Base-by-base conservation (phyloP, 208 protist genomes). In the Trypanosoma rangeli region DNA sequence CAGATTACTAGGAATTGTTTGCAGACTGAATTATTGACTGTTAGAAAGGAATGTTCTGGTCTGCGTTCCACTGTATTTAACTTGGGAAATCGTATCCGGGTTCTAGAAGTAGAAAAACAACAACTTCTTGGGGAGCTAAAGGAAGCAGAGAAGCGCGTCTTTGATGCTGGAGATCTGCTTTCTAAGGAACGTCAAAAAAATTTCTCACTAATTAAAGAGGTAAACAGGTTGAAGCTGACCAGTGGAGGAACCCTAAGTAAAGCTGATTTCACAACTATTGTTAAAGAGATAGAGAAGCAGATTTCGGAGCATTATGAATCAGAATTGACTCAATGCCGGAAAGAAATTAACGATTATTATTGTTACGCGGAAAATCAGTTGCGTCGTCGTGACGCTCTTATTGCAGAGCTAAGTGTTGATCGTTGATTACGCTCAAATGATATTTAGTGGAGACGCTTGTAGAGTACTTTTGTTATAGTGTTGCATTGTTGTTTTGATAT, bases 261-360 rank as follows among this genome's bases (percentile, higher is more conserved):
- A 28, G n/a, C 60, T 26, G 64, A 56, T 56, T 75, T 75, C 48
- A 18, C 63, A 29, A 59, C 56, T 44, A 55, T 75, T 58, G 54
- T 75, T 37, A 64, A 69, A 13, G 70, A 75, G 22, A 75, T 75
- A 46, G 57, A 75, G 58, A 59, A 48, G 31, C 55, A 49, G 10
- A 48, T 70, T 65, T 61, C 64, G 15, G 22, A 57, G 3, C 63
- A 75, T 53, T 75, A 70, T 60, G 64, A 75, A 60, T 7, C 29
- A 20, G 57, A 70, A 62, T 48, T 64, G 26, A 39, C 55, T 39
- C 49, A 44, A 29, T 64, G 64, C 57, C 31, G 58, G 60, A 64
- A 53, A 56, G 70, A 75, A 63, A 75, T 75, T 61, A 58, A 54
- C 54, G 64, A 75, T 26, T 75, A 75, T 53, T 75, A 68, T 42